Base-by-base conservation (phyloP, 768 basidiomycete species). In the Leccinum rimulosum region DNA sequence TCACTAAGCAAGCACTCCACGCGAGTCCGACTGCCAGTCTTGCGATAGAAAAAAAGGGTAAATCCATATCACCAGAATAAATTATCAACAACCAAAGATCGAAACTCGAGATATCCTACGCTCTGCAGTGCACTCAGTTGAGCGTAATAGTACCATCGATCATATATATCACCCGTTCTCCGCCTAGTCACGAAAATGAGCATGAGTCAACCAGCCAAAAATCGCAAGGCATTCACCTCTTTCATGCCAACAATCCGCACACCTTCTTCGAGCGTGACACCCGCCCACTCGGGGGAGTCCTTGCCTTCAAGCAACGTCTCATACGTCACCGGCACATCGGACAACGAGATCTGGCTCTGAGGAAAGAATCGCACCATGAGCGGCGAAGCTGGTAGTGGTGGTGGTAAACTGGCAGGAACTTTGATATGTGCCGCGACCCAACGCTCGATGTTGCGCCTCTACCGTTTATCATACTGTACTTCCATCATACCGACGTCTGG, bases 401-500 rank as follows among this genome's bases (percentile, higher is more conserved):
- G n/a, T n/a, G n/a, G n/a, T 25, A 15, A 30, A 9, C 80, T 61
- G 69, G 94, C 93, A 6, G 92, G 89, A 55, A 96, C n/a, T n/a
- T n/a, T 82, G 59, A 95, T 85, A 67, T 95, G 94, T 3, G 87
- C 87, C 1, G 85, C 84, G 0, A 95, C 80, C 90, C 93, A 96
- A 53, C 79, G 79, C 64, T 87, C 82, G 12, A 95, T 88, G 64
- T 93, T 91, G 64, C 73, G 74, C 73, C 77, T 85, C 7, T 85
- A 83, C 19, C 17, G 68, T 11, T 74, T 73, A 57, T 93, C 87
- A 40, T 82, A 84, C 63, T 91, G 84, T 56, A 85, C 75, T 57
- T 92, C 86, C 2, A 86, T 79, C 10, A 92, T 78, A n/a, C 79
- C 74, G 28, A 84, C 75, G 1, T 74, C 78, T n/a, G 77, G 78